Percentiles rank a stretch among this genome's conserved stretches.
Conservation (phyloP, 345 rosid genomes). For the Zanthoxylum bungeanum region DNA sequence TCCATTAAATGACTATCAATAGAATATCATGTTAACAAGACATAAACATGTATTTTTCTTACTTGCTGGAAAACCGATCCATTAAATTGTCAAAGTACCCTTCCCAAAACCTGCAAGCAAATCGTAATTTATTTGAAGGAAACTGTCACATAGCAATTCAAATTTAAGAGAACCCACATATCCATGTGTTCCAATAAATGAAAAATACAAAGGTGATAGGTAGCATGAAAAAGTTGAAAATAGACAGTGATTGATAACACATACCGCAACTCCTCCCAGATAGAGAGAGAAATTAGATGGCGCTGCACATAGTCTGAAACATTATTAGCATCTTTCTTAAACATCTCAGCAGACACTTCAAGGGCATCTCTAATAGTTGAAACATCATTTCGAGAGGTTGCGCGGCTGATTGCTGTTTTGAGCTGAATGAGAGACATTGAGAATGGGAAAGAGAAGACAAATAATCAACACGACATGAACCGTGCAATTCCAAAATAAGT, state of each 20-base stretch:
- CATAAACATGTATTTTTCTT: slow-evolving; percentile 30
- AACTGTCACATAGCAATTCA: background rate
- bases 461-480: background rate
- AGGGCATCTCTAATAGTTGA: slow-evolving; percentile 90
- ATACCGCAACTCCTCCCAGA: slow-evolving; percentile 95
- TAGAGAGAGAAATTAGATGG: slow-evolving; percentile 85
- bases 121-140: background rate
- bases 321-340: slow-evolving; percentile 84
- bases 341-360: slow-evolving; percentile 98
- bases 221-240: slow-evolving; percentile 13
- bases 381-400: slow-evolving; percentile 87
- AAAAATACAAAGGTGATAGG: background rate
- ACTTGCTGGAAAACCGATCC: slow-evolving; percentile 86
- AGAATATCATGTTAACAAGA: no score
- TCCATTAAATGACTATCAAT: slow-evolving; percentile 95
- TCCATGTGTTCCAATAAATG: background rate
- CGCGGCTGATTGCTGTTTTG: slow-evolving; percentile 91
- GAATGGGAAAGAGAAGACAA: background rate
- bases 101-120: slow-evolving; percentile 92
- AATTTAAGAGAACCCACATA: background rate
- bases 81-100: slow-evolving; percentile 90
- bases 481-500: background rate
- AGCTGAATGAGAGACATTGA: slow-evolving; percentile 47
- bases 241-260: slow-evolving; percentile 8
- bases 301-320: slow-evolving; percentile 92